A percentile compares a stretch with the other conserved stretches of the same genome.
Conservation (phyloP, 2,329 filamentous ascomycete species). For the Talaromyces sp. region DNA sequence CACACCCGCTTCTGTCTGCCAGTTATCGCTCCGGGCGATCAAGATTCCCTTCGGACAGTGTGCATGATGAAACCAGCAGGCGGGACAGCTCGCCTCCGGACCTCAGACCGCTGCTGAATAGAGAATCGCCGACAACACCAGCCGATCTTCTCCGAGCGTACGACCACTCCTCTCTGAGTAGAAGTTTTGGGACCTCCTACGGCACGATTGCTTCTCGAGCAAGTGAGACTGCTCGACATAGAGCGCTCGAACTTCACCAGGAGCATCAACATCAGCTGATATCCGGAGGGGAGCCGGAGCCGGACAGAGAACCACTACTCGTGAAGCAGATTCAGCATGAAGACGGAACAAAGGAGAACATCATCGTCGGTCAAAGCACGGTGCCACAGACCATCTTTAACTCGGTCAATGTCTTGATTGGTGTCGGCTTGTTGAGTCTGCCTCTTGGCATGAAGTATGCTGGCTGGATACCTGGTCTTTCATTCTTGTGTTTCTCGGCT, state of each 20-base stretch:
- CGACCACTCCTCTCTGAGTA: slow-evolving; percentile 67
- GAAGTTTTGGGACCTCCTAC: slow-evolving; percentile 67
- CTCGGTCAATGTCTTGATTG: slow-evolving; percentile 88
- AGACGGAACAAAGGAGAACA: slow-evolving; percentile 78
- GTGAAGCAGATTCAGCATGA: slow-evolving; percentile 83
- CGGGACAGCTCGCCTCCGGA: slow-evolving; percentile 17
- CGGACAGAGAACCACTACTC: slow-evolving; percentile 71
- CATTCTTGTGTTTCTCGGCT: slow-evolving; percentile 72
- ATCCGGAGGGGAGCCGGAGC: slow-evolving; percentile 50
- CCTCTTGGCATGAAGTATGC: slow-evolving; percentile 84
- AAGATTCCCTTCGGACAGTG: slow-evolving; percentile 13
- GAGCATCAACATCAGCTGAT: slow-evolving; percentile 55
- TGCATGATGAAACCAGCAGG: background rate
- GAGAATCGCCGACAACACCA: slow-evolving; percentile 15
- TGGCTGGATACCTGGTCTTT: slow-evolving; percentile 81
- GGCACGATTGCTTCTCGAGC: slow-evolving; percentile 58
- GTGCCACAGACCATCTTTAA: slow-evolving; percentile 95
- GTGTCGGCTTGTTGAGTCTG: slow-evolving; percentile 83
- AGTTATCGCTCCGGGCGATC: slow-evolving; percentile 15
- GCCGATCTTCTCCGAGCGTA: slow-evolving; percentile 34
- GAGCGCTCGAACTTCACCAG: slow-evolving; percentile 55
- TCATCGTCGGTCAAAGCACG: slow-evolving; percentile 91
- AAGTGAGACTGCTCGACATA: slow-evolving; percentile 57
- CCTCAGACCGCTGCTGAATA: slow-evolving; percentile 22
- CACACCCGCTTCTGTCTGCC: slow-evolving; percentile 7